Evolutionary conservation across 495 filamentous ascomycete genomes (phyloP).

Genomic region (Cairneyella variabilis): DNA sequence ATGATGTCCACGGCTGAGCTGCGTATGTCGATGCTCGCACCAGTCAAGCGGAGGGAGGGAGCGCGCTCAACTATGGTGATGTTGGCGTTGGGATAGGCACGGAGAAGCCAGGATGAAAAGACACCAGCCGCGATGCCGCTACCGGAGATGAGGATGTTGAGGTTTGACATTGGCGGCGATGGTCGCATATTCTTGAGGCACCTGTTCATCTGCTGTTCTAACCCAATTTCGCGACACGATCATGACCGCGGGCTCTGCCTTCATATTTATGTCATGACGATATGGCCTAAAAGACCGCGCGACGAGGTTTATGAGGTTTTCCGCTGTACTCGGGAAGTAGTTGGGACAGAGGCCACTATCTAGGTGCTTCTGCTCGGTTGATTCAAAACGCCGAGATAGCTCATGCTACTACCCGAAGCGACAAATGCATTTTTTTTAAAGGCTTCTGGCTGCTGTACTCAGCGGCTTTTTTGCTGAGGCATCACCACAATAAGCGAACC

Average conservation of each 20-base stretch:
- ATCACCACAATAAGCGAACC: too few species aligned
- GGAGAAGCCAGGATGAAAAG: constrained; percentile 48
- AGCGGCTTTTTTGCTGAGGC: too few species aligned
- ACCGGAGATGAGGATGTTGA: constrained; percentile 31
- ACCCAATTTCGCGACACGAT: not conserved
- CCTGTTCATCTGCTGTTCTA: not conserved
- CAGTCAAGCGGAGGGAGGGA: constrained; percentile 28
- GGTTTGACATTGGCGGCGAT: not conserved
- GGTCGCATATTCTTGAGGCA: not conserved
- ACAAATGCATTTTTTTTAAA: too few species aligned
- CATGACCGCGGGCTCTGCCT: not conserved
- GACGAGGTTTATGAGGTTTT: not conserved
- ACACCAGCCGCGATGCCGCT: constrained; percentile 38
- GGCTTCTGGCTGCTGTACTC: too few species aligned
- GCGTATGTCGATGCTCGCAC: constrained; percentile 35
- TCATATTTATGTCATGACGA: not conserved
- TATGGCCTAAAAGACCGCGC: not conserved
- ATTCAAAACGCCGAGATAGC: too few species aligned
- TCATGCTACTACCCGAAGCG: too few species aligned
- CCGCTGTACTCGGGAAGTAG: not conserved
- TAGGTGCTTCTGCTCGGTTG: too few species aligned
- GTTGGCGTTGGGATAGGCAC: constrained; percentile 33
- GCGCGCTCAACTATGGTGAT: constrained; percentile 46
- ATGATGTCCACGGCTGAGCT: constrained; percentile 31
- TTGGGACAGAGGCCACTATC: too few species aligned